phyloP scores from a whole-genome alignment of 192 early-diverging fungal genomes.

The Podila verticillata region DNA sequence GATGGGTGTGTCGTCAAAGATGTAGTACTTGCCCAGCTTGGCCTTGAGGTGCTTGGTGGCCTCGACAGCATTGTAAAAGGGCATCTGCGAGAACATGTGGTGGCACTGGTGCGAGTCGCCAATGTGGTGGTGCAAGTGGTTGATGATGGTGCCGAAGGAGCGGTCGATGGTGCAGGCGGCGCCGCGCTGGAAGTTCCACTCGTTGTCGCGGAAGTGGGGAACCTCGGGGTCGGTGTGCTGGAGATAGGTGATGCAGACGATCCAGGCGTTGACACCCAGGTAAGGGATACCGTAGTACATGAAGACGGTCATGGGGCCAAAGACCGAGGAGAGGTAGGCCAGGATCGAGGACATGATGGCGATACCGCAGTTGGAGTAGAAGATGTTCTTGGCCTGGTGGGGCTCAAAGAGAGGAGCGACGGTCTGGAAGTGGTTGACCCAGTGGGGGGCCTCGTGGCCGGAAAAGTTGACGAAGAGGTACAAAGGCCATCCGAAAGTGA shows the following conservation, averaged over 20 bases:
- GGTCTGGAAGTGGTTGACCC: slow-evolving; percentile 90
- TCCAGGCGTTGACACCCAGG: slow-evolving; percentile 91
- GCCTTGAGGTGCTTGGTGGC: slow-evolving; percentile 86
- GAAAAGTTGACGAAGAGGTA: slow-evolving; percentile 84
- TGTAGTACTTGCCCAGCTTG: slow-evolving; percentile 86
- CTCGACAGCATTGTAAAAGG: slow-evolving; percentile 92
- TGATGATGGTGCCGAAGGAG: slow-evolving; percentile 87
- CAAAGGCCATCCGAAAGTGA: slow-evolving; percentile 87
- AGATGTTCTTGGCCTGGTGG: slow-evolving; percentile 73
- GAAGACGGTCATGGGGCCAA: slow-evolving; percentile 68
- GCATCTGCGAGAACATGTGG: slow-evolving; percentile 96
- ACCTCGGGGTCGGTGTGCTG: slow-evolving; percentile 90
- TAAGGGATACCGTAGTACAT: slow-evolving; percentile 93
- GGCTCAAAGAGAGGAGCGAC: slow-evolving; percentile 80
- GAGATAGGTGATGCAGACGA: slow-evolving; percentile 93
- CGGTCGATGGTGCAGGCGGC: slow-evolving; percentile 91
- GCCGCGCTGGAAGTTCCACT: slow-evolving; percentile 93
- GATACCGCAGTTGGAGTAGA: slow-evolving; percentile 83
- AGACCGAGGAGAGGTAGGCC: slow-evolving; percentile 58
- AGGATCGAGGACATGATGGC: slow-evolving; percentile 62
- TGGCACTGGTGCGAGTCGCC: slow-evolving; percentile 94
- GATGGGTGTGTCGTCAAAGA: slow-evolving; percentile 77
- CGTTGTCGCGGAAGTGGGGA: slow-evolving; percentile 85
- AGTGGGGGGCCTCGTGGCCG: slow-evolving; percentile 75
- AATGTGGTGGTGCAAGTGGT: slow-evolving; percentile 80